Evolutionary conservation across 192 early-diverging fungal species (phyloP), one percentile per base, ranked within the genome.

Genomic region (Coemansia sp.): DNA sequence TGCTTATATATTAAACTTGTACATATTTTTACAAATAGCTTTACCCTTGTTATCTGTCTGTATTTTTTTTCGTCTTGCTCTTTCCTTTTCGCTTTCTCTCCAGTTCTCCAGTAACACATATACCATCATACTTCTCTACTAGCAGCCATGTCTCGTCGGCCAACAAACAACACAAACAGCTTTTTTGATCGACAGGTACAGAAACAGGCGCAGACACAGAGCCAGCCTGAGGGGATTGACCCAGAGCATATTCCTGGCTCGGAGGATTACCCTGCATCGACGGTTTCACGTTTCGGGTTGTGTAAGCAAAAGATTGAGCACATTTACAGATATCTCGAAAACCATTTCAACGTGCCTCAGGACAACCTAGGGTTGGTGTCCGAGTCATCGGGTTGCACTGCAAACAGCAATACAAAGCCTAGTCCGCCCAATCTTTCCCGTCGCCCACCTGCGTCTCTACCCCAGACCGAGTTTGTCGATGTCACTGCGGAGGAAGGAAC

Each of bases 261-360:
- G n/a, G 53, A 18, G 17, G 38, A 54, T 41, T 41, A 17, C 37
- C 53, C 37, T 54, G 53, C 53, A 41, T 46, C 43, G 42, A 19
- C 53, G 19, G 38, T 41, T 22, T 41, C 53, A 39, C 33, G 37
- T 18, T 19, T 41, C 23, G 50, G 46, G 27, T 57, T 69, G 22
- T 53, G 64, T n/a, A 41, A 63, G 11, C 46, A 41, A 17, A 78
- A 78, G 58, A 57, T 64, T 47, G 64, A 57, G 18, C 74, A 57
- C 40, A 64, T 78, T 24, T 22, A 58, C 39, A 46, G 61, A 21
- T 71, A 71, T 49, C 60, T 78, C 19, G 47, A 64, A 37, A 57
- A 67, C 58, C 68, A 67, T 38, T 51, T 50, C n/a, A 64, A 54
- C 53, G 45, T 52, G 21, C 40, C 68, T 15, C 68, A 71, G 51